Evolutionary conservation across 1,284 basidiomycete species (phyloP).

Genomic region (Polyporus tsugae): DNA sequence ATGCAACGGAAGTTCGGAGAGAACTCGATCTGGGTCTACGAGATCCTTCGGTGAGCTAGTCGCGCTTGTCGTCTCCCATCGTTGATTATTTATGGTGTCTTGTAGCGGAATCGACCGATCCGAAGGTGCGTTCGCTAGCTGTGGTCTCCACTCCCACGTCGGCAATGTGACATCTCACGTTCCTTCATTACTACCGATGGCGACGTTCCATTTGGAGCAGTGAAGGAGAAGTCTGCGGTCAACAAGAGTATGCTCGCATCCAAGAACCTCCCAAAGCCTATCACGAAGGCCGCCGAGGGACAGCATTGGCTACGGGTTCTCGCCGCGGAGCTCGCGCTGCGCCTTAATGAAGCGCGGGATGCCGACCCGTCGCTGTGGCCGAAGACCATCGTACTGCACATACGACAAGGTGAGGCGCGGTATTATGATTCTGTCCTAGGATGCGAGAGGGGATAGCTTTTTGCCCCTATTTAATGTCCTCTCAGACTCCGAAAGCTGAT

Average conservation of each 20-base stretch:
- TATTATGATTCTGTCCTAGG: not conserved
- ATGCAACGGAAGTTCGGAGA: conserved; percentile 88
- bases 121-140: conserved; percentile 67
- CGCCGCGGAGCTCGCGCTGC: conserved; percentile 87
- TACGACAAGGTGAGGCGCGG: conserved; percentile 64
- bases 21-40: conserved; percentile 90
- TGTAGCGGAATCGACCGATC: conserved; percentile 87
- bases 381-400: conserved; percentile 85
- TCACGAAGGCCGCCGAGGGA: conserved; percentile 78
- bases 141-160: not conserved
- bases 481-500: not conserved
- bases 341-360: conserved; percentile 86
- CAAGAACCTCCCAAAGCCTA: conserved; percentile 86
- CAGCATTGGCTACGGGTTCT: conserved; percentile 92
- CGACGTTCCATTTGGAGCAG: conserved; percentile 48
- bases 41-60: conserved; percentile 69
- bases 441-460: not conserved
- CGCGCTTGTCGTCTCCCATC: not conserved
- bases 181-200: not conserved
- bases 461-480: not conserved
- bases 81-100: not conserved
- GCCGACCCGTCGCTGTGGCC: conserved; percentile 87
- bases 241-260: conserved; percentile 94
- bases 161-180: conserved; percentile 28
- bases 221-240: conserved; percentile 84